Conservation (phyloP, 2,329 filamentous ascomycete genomes). For the Pseudogymnoascus sp. region DNA sequence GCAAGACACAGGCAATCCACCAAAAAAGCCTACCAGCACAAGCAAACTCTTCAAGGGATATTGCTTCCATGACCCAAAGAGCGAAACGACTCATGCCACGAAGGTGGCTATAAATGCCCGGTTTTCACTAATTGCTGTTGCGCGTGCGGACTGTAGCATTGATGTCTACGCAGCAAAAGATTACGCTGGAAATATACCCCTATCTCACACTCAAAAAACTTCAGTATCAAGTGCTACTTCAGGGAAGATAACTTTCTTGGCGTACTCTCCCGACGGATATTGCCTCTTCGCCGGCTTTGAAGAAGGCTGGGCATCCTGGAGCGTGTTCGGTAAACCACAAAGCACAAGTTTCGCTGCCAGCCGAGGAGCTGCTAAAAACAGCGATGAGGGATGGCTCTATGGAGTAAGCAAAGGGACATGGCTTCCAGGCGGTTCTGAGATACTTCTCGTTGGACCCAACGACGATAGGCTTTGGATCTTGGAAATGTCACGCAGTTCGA, state of each 20-base stretch:
- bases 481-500: slow-evolving; percentile 90
- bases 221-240: slow-evolving; percentile 61
- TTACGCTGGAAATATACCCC: slow-evolving; percentile 84
- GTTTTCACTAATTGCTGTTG: slow-evolving; percentile 87
- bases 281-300: slow-evolving; percentile 91
- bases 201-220: slow-evolving; percentile 70
- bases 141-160: slow-evolving; percentile 70
- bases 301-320: slow-evolving; percentile 92
- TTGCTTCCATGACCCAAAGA: slow-evolving; percentile 73
- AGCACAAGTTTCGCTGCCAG: slow-evolving; percentile 77
- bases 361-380: slow-evolving; percentile 51
- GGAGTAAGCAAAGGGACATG: slow-evolving; percentile 73
- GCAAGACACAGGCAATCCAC: slow-evolving; percentile 34
- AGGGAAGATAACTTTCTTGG: slow-evolving; percentile 65
- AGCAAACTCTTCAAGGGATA: slow-evolving; percentile 79
- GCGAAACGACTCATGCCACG: slow-evolving; percentile 52
- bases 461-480: slow-evolving; percentile 78
- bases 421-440: slow-evolving; percentile 80
- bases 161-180: slow-evolving; percentile 89
- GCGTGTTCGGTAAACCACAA: slow-evolving; percentile 87
- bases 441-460: slow-evolving; percentile 63
- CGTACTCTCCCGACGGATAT: slow-evolving; percentile 91
- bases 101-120: slow-evolving; percentile 84
- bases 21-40: slow-evolving; percentile 31
- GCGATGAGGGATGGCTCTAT: slow-evolving; percentile 77